phyloP scores from a whole-genome alignment of 345 rosid species.

The Anastatica hierochuntica region DNA sequence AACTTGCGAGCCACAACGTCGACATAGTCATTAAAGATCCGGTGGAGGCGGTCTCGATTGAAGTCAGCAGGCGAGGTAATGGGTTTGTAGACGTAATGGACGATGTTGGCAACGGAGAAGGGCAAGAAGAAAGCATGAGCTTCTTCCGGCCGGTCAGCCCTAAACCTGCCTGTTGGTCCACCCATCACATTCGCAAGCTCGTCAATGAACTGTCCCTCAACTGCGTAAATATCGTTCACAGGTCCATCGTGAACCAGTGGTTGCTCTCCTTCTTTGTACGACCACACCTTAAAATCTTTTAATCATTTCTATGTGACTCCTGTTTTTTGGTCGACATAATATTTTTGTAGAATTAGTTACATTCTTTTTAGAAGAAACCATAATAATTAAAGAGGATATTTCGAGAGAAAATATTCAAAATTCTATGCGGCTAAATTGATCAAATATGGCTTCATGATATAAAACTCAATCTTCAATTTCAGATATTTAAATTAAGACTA shows the following conservation, averaged over 20 bases:
- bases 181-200: slow-evolving; percentile 28
- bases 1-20: slow-evolving; percentile 29
- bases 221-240: slow-evolving; percentile 35
- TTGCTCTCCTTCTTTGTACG: slow-evolving; percentile 48
- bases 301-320: slow-evolving; percentile 55
- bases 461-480: too few species aligned
- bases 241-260: slow-evolving; percentile 49
- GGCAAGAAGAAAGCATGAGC: slow-evolving; percentile 51
- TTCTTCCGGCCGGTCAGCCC: slow-evolving; percentile 38
- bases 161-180: slow-evolving; percentile 21
- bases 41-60: slow-evolving; percentile 25
- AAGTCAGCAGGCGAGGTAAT: slow-evolving; percentile 22
- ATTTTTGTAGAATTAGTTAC: neutral
- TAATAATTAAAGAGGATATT: too few species aligned
- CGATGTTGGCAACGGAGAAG: slow-evolving; percentile 32
- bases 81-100: slow-evolving; percentile 36
- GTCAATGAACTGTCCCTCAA: slow-evolving; percentile 52
- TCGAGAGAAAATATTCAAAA: too few species aligned
- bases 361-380: neutral
- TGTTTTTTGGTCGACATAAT: slow-evolving; percentile 12
- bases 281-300: slow-evolving; percentile 50
- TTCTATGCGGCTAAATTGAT: too few species aligned
- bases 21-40: slow-evolving; percentile 35
- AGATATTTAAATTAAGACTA: neutral
- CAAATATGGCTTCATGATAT: too few species aligned